Evolutionary conservation across 257 asterid species (phyloP), one percentile per base, ranked within the genome.

Genomic region (Nicotiana attenuata): DNA sequence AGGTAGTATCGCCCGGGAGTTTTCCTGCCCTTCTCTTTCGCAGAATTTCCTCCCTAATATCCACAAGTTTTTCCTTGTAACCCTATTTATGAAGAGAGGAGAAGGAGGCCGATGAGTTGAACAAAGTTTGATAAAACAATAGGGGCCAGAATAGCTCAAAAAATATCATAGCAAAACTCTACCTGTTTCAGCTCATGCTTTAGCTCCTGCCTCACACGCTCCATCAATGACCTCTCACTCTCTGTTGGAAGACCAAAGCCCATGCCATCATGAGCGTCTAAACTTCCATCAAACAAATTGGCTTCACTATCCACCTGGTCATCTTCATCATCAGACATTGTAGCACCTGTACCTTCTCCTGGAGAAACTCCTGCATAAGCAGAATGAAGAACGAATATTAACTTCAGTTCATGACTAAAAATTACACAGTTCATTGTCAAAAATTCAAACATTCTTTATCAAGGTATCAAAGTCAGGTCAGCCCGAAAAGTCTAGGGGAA

Each of bases 21-120:
- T 90, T 90, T 80, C 93, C 93, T 13, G 92, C 93, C 73, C 92
- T 84, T 84, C 93, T 89, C 86, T 90, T 90, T 57, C 91, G 91
- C 56, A 90, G 83, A 24, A 90, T 90, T 86, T 90, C 93, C 85
- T 90, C 93, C 80, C 92, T 87, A 15, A 89, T 90, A 86, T 87
- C 93, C 73, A 90, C 91, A 61, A 90, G 85, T 65, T 90, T 90
- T 73, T 90, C 92, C 86, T 89, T 90, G 86, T 89, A 90, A 83
- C 91, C 92, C 93, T 90, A 55, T 84, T 41, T 64, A 14, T 68
- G 26, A 28, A 19, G 45, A 19, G 11, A 19, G 80, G 69, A 68
- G 55, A 13, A 50, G 26, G 85, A 67, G 20, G 1, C 57, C 5
- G 19, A 3, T 52, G 52, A 7, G 5, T 69, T 41, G 10, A 41